These are phyloP conservation scores for Berkeleyomyces basicola DNA, from an alignment of 2,329 filamentous ascomycete species.

Conservation along the genomic window DNA sequence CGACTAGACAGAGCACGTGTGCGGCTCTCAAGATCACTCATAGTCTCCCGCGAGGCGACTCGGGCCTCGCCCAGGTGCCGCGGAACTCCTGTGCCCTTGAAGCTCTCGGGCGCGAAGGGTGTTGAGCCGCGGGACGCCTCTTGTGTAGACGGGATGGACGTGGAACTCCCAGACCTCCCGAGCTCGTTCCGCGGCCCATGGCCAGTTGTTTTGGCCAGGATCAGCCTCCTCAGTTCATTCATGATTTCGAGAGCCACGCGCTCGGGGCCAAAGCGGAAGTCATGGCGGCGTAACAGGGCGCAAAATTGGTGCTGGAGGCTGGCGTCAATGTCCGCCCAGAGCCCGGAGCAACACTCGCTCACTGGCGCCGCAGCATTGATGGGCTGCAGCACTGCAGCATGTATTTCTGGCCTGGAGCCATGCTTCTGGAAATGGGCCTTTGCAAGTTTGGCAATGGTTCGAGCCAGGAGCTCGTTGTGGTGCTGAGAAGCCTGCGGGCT, in stretches of 20 bases:
- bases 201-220: not conserved
- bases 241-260: slow-evolving; percentile 31
- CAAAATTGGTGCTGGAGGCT: slow-evolving; percentile 35
- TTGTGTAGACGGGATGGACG: slow-evolving; percentile 1
- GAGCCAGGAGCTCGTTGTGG: slow-evolving; percentile 22
- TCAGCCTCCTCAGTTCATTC: slow-evolving; percentile 15
- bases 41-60: slow-evolving; percentile 10
- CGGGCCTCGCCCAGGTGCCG: slow-evolving; percentile 8
- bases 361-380: slow-evolving; percentile 18
- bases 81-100: not conserved
- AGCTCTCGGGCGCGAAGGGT: slow-evolving; percentile 3
- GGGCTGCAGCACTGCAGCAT: slow-evolving; percentile 7
- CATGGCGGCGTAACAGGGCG: slow-evolving; percentile 27
- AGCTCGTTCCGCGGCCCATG: not conserved
- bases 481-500: slow-evolving; percentile 18
- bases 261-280: slow-evolving; percentile 26
- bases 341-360: slow-evolving; percentile 32
- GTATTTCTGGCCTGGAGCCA: slow-evolving; percentile 8
- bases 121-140: slow-evolving; percentile 7
- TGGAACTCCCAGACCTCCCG: not conserved
- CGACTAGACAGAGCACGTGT: slow-evolving; percentile 7
- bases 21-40: slow-evolving; percentile 11
- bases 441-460: slow-evolving; percentile 29
- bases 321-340: slow-evolving; percentile 30
- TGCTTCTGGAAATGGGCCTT: slow-evolving; percentile 32